These are phyloP conservation scores for Persicaria tinctoria DNA, from an alignment of 148 eudicot species.

Conservation along the genomic window DNA sequence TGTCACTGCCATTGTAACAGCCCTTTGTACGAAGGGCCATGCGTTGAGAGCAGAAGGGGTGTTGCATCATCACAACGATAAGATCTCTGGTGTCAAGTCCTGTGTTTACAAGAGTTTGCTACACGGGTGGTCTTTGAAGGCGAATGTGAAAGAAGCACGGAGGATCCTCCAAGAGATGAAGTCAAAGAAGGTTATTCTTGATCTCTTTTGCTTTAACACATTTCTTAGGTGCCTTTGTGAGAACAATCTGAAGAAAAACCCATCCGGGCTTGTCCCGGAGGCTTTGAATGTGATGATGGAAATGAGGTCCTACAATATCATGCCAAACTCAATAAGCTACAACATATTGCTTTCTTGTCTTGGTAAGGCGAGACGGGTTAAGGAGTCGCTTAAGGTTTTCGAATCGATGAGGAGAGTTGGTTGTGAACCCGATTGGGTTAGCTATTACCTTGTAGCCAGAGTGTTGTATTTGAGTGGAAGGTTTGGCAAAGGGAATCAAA, in stretches of 20 bases:
- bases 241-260: constrained; percentile 38
- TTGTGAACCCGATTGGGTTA: constrained; percentile 52
- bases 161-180: constrained; percentile 48
- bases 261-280: constrained; percentile 62
- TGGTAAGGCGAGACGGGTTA: constrained; percentile 45
- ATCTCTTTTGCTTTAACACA: constrained; percentile 52
- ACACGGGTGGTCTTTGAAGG: constrained; percentile 49
- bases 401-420: constrained; percentile 40
- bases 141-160: constrained; percentile 51
- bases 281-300: constrained; percentile 58
- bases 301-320: constrained; percentile 41
- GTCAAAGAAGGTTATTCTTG: constrained; percentile 35
- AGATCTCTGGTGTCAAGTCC: constrained; percentile 35
- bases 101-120: constrained; percentile 48
- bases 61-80: constrained; percentile 40
- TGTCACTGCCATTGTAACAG: constrained; percentile 40
- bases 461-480: constrained; percentile 55
- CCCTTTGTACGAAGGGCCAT: constrained; percentile 55
- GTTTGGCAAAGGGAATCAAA: constrained; percentile 59
- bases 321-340: constrained; percentile 43
- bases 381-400: constrained; percentile 41
- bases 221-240: constrained; percentile 54
- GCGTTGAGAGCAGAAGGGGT: constrained; percentile 52
- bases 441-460: constrained; percentile 46
- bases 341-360: constrained; percentile 50